Evolutionary conservation across 768 basidiomycete genomes (phyloP).

Genomic region (Tulasnella sp.): DNA sequence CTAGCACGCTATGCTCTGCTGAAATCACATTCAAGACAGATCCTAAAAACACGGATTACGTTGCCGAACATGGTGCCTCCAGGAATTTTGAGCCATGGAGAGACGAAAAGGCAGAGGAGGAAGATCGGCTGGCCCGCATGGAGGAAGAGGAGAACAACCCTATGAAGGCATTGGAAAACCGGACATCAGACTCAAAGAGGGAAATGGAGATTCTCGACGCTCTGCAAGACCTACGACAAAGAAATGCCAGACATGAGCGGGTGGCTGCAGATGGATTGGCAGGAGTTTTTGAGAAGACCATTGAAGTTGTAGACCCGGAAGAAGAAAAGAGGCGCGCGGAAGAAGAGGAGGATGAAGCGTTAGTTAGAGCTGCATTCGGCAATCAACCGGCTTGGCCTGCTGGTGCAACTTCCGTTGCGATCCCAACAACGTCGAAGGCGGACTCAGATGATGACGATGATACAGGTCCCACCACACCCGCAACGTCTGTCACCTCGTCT

Average conservation of each 20-base stretch:
- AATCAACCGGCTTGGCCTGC: conserved; percentile 33
- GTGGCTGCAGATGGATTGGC: conserved; percentile 49
- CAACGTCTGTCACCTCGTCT: conserved; percentile 10
- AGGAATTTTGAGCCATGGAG: conserved; percentile 98
- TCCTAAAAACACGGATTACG: conserved; percentile 91
- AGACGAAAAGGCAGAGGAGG: conserved; percentile 61
- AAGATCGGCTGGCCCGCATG: conserved; percentile 69
- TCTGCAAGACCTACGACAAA: conserved; percentile 78
- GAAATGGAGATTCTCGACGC: conserved; percentile 99
- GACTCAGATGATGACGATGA: conserved; percentile 18
- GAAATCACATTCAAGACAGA: conserved; percentile 99
- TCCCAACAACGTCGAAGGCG: conserved; percentile 18
- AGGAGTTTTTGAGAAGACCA: conserved; percentile 44
- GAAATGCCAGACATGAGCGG: conserved; percentile 80
- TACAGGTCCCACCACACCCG: not conserved
- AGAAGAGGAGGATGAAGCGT: conserved; percentile 85
- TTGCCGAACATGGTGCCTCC: conserved; percentile 90
- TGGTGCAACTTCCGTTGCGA: conserved; percentile 23
- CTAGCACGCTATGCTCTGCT: conserved; percentile 84
- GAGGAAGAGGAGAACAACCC: conserved; percentile 94
- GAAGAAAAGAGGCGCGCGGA: conserved; percentile 48
- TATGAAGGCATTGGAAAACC: conserved; percentile 92
- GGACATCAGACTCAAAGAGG: conserved; percentile 80
- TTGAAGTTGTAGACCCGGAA: conserved; percentile 42
- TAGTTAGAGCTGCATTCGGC: conserved; percentile 79